These are phyloP conservation scores for Microcyclospora pomicola DNA, from an alignment of 2,329 filamentous ascomycete species.

Conservation along the genomic window DNA sequence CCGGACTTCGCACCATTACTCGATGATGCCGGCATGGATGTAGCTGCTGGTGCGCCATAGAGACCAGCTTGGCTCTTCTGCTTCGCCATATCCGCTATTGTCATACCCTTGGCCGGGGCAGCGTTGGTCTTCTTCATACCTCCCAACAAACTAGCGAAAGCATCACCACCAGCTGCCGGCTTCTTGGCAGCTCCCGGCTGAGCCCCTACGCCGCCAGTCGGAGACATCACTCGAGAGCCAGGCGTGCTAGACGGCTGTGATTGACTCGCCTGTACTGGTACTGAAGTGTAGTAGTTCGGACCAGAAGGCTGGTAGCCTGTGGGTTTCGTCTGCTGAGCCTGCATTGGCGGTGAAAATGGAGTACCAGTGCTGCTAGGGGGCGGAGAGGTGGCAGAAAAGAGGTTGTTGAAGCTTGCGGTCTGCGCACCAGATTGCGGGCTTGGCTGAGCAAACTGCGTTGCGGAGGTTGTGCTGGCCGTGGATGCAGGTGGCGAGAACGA, in stretches of 20 bases:
- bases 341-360: constrained; percentile 26
- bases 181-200: constrained; percentile 26
- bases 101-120: constrained; percentile 51
- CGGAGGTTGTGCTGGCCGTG: constrained; percentile 35
- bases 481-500: constrained; percentile 34
- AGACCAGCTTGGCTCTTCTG: constrained; percentile 91
- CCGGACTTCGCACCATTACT: constrained; percentile 11
- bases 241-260: constrained; percentile 28
- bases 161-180: constrained; percentile 54
- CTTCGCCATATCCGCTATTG: constrained; percentile 90
- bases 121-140: constrained; percentile 39
- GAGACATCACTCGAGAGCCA: constrained; percentile 24
- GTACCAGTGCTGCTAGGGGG: constrained; percentile 41
- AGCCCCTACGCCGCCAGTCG: constrained; percentile 20
- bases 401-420: constrained; percentile 63
- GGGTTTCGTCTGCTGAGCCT: constrained; percentile 39
- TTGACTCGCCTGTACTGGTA: constrained; percentile 32
- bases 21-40: constrained; percentile 5
- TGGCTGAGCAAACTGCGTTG: constrained; percentile 63
- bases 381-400: constrained; percentile 74
- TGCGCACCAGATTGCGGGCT: constrained; percentile 75
- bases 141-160: constrained; percentile 76
- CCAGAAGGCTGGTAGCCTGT: constrained; percentile 59
- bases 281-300: constrained; percentile 92
- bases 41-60: constrained; percentile 52